phyloP scores from a whole-genome alignment of 441 rosid genomes.

The Croton setiger region DNA sequence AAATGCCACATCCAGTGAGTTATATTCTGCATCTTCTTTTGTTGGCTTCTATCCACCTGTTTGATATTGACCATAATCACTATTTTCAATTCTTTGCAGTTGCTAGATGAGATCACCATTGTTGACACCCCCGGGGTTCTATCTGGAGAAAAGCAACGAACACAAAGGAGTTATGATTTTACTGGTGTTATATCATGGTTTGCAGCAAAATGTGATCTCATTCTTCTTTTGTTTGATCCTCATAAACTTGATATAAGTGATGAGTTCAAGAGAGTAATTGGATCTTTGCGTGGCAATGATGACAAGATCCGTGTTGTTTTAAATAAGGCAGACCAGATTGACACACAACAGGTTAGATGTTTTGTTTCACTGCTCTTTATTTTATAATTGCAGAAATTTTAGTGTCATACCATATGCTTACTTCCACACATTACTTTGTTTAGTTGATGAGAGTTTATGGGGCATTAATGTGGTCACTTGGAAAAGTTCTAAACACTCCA shows the following conservation, averaged over 20 bases:
- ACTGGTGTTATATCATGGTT: slow-evolving; percentile 96
- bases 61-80: slow-evolving; percentile 10
- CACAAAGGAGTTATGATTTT: slow-evolving; percentile 83
- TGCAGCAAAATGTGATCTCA: slow-evolving; percentile 90
- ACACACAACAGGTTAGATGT: slow-evolving; percentile 73
- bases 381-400: not conserved
- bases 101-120: slow-evolving; percentile 77
- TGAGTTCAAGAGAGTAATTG: slow-evolving; percentile 91
- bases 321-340: slow-evolving; percentile 90
- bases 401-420: not conserved
- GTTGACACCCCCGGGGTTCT: slow-evolving; percentile 95
- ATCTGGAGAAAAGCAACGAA: slow-evolving; percentile 89
- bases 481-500: slow-evolving; percentile 90
- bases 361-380: not conserved
- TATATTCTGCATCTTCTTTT: not conserved
- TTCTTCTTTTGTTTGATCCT: slow-evolving; percentile 85
- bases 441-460: slow-evolving; percentile 97
- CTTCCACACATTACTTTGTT: slow-evolving; percentile 17
- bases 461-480: slow-evolving; percentile 96
- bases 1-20: slow-evolving; percentile 96
- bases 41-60: not conserved
- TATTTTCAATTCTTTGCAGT: slow-evolving; percentile 38
- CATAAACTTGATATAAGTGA: slow-evolving; percentile 92
- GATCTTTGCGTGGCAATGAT: slow-evolving; percentile 82
- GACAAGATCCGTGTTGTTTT: slow-evolving; percentile 93